Evolutionary conservation across 306 rosid species (phyloP), one percentile per base, ranked within the genome.

Genomic region (cucumber (Cucumis sativus)): DNA sequence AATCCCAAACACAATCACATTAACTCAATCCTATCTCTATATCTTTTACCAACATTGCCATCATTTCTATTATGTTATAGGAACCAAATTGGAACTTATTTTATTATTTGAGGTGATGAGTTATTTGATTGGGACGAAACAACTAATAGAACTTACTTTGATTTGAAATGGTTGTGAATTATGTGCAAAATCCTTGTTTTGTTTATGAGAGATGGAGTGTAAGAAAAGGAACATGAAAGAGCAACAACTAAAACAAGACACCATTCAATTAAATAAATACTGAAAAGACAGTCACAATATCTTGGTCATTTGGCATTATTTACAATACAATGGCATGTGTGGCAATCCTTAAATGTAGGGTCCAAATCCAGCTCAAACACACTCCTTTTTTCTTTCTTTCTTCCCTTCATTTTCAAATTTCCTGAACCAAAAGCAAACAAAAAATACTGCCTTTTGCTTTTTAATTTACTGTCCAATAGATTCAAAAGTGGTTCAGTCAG

Each of bases 281-380:
- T 66, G 51, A 41, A 41, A 41, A 20, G 74, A 67, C 33, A 35
- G 28, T 18, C 30, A 16, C 21, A 67, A 67, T 40, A 67, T 67
- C 74, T 67, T 67, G 74, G 74, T 67, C 74, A 67, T 67, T 67
- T 67, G 74, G 74, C 74, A 67, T 67, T 67, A 67, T 67, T 13
- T 51, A 51, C 18, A 51, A 18, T 67, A 40, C 30, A 67, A 20
- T 40, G 3, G 17, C 74, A 67, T 67, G 54, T 67, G 54, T 67
- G 54, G 30, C 47, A 41, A n/a, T 37, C 52, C 51, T 66, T 9
- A 16, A 35, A n/a, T 5, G 74, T 67, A 20, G 74, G 74, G 74
- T 67, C 74, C 74, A 67, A 67, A 41, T 67, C 73, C 73, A 66
- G 73, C 52, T 66, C 73, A 66, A 66, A 11, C 23, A 37, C 45